Evolutionary conservation across 2,329 filamentous ascomycete species (phyloP).

Genomic region (Phaeosphaeriaceae sp.): DNA sequence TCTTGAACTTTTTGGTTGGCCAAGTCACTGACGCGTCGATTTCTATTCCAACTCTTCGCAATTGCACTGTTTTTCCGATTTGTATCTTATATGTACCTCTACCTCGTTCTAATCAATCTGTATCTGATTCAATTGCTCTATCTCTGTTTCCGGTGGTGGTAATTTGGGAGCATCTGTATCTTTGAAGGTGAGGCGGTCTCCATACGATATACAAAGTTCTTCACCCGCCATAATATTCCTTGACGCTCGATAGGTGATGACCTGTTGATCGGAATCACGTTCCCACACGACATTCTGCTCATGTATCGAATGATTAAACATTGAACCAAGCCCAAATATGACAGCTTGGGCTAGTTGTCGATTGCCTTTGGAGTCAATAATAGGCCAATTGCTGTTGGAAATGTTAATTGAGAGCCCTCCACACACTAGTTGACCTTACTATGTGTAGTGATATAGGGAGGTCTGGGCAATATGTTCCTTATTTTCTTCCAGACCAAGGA

Average conservation of each 20-base stretch:
- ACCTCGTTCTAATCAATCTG: conserved; percentile 38
- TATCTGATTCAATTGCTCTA: conserved; percentile 51
- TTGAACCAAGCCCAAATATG: conserved; percentile 61
- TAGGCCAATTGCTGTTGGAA: conserved; percentile 55
- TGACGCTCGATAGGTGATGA: conserved; percentile 59
- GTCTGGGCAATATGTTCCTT: conserved; percentile 58
- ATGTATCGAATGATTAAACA: conserved; percentile 63
- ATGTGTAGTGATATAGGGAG: conserved; percentile 62
- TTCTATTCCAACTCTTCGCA: neutral
- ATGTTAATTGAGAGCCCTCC: conserved; percentile 8
- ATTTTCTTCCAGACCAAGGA: conserved; percentile 58
- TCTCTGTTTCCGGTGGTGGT: conserved; percentile 42
- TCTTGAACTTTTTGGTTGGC: neutral
- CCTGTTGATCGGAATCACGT: conserved; percentile 52
- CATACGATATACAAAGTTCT: conserved; percentile 62
- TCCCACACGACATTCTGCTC: conserved; percentile 64
- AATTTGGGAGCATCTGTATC: conserved; percentile 46
- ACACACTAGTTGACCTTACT: conserved; percentile 47
- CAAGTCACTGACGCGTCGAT: neutral
- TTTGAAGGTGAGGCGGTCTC: conserved; percentile 54
- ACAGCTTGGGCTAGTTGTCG: conserved; percentile 57
- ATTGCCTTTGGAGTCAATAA: conserved; percentile 26
- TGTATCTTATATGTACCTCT: conserved; percentile 4
- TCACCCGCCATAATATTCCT: conserved; percentile 59
- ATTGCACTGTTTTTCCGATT: conserved; percentile 2